phyloP scores from a whole-genome alignment of 2,329 filamentous ascomycete genomes.

The Metarhizium humberi region DNA sequence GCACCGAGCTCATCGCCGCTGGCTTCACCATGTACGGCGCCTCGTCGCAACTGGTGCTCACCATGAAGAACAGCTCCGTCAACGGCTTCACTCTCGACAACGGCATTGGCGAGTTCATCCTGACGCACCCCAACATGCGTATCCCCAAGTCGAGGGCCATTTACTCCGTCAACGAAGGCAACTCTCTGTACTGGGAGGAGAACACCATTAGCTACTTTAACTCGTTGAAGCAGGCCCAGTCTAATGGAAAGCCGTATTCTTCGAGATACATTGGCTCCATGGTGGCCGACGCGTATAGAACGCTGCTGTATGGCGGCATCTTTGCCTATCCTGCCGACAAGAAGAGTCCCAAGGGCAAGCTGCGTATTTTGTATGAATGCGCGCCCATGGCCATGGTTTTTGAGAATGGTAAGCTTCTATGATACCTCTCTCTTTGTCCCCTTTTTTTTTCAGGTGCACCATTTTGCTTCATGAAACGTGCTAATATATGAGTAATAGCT shows the following conservation, averaged over 20 bases:
- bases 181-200: constrained; percentile 93
- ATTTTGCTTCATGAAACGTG: not conserved
- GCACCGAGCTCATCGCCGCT: constrained; percentile 82
- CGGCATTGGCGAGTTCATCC: constrained; percentile 94
- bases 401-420: constrained; percentile 70
- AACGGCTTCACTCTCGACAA: constrained; percentile 98
- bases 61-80: constrained; percentile 84
- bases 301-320: constrained; percentile 87
- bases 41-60: constrained; percentile 91
- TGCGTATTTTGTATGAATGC: constrained; percentile 95
- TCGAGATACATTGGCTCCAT: constrained; percentile 94
- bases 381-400: constrained; percentile 97
- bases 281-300: constrained; percentile 97
- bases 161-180: constrained; percentile 98
- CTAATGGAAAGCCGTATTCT: constrained; percentile 80
- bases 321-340: constrained; percentile 97
- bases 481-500: constrained; percentile 43
- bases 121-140: constrained; percentile 90
- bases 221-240: constrained; percentile 70
- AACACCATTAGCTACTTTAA: constrained; percentile 82
- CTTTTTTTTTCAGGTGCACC: too few species aligned
- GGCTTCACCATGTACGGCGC: constrained; percentile 99
- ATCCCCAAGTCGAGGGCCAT: constrained; percentile 75
- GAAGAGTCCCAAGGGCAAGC: constrained; percentile 97
- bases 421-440: not conserved